Evolutionary conservation across 352 stramenopile species (phyloP), one percentile per base, ranked within the genome.

Genomic region (Phytophthora cajani): DNA sequence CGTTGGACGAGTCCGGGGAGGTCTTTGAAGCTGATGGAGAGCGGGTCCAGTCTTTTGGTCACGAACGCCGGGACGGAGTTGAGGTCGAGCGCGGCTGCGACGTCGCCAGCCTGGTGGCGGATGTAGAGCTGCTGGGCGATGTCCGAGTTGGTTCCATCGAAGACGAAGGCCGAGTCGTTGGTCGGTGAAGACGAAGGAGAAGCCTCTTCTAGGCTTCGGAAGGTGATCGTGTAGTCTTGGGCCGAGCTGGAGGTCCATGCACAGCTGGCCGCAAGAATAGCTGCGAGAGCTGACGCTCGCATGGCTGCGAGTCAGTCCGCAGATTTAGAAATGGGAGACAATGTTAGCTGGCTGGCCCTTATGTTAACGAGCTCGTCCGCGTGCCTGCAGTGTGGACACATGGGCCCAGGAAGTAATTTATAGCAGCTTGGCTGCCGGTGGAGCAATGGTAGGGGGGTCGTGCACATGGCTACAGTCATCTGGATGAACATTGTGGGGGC

Each of bases 111-210:
- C 12, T 56, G 25, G 33, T 76, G 57, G 5, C 64, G 75, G 36
- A 62, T 52, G 63, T 78, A 82, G 12, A 79, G 69, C 42, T 81
- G 76, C 38, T 71, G 69, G 4, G 76, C 72, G 27, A 81, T 72
- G 38, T 79, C 69, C 19, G 77, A 87, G 44, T 77, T 83, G 25
- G 63, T 65, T 25, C 72, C 72, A 52, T 82, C 72, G 49, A 80
- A 82, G 1, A 56, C 21, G 52, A 82, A 81, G 11, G 50, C 11
- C 32, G 32, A 55, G 8, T 38, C 46, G 54, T 73, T 36, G 17
- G 51, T 36, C 54, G 44, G 19, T 51, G 30, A 64, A 33, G 38
- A n/a, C 4, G 67, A 61, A 5, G 25, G 38, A 17, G 32, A 64
- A 51, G 65, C 19, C 10, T 69, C 60, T 3, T 57, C 27, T 6